Percentiles rank a stretch among this genome's conserved stretches.
Conservation (phyloP, 176 grass and related monocot genomes). For the Zea luxurians region DNA sequence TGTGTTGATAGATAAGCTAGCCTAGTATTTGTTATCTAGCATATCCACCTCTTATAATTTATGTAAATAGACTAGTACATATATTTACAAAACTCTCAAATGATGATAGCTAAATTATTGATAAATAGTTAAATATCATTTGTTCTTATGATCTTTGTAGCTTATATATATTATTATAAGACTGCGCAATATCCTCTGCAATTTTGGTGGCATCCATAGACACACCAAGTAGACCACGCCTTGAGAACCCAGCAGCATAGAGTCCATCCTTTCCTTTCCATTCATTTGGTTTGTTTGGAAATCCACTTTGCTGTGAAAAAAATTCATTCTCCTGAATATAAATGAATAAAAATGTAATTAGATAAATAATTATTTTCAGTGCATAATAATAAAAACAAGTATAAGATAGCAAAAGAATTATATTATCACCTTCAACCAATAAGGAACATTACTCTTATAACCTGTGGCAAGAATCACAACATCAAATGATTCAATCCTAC, state of each 20-base stretch:
- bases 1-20: slow-evolving; percentile 17
- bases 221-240: slow-evolving; percentile 63
- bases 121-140: slow-evolving; percentile 9
- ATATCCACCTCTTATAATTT: slow-evolving; percentile 14
- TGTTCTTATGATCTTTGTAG: slow-evolving; percentile 10
- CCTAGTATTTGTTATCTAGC: slow-evolving; percentile 7
- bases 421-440: slow-evolving; percentile 76
- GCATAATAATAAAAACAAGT: background rate
- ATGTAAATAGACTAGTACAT: slow-evolving; percentile 37
- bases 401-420: background rate
- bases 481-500: slow-evolving; percentile 57
- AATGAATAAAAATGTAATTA: background rate
- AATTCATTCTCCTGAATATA: slow-evolving; percentile 60
- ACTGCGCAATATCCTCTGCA: slow-evolving; percentile 48
- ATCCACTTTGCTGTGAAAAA: slow-evolving; percentile 72
- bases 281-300: slow-evolving; percentile 57
- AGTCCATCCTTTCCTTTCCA: slow-evolving; percentile 83
- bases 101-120: background rate
- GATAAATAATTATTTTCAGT: background rate
- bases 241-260: slow-evolving; percentile 80
- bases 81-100: slow-evolving; percentile 36
- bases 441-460: slow-evolving; percentile 82
- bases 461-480: slow-evolving; percentile 76
- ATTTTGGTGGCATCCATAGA: slow-evolving; percentile 72
- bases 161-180: slow-evolving; percentile 26